phyloP scores from a whole-genome alignment of 768 basidiomycete species.

The Nidularia sp. region DNA sequence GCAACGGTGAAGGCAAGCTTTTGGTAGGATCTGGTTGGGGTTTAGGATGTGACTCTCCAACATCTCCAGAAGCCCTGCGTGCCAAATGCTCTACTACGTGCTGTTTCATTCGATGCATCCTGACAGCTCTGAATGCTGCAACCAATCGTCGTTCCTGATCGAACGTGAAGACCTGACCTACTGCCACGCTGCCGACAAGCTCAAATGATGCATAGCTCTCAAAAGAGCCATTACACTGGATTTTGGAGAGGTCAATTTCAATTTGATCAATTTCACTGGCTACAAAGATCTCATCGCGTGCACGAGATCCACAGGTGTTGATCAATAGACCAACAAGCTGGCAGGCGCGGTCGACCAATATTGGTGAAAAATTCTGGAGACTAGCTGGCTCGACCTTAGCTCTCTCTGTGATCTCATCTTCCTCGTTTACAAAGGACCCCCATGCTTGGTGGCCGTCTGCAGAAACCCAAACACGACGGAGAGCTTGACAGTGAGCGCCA shows the following conservation, averaged over 20 bases:
- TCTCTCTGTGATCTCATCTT: background rate
- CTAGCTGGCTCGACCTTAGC: background rate
- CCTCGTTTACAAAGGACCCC: background rate
- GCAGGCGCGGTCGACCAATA: conserved; percentile 1
- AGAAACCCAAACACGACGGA: conserved; percentile 3
- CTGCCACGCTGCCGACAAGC: background rate
- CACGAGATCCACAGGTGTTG: conserved; percentile 1
- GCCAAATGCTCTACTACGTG: too few relatives aligned
- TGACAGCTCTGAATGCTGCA: background rate
- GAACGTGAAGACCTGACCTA: conserved; percentile 5
- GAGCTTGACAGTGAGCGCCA: conserved; percentile 2
- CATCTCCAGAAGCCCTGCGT: too few relatives aligned
- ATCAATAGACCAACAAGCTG: conserved; percentile 3
- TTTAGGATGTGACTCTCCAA: too few relatives aligned
- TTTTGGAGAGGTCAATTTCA: background rate
- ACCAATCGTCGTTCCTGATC: background rate
- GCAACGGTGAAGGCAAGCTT: too few relatives aligned
- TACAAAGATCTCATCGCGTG: conserved; percentile 1
- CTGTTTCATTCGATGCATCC: conserved; percentile 1
- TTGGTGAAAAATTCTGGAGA: conserved; percentile 2
- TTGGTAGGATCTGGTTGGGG: too few relatives aligned
- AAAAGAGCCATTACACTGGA: background rate
- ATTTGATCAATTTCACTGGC: conserved; percentile 1
- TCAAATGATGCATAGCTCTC: conserved; percentile 4
- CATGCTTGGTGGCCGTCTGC: conserved; percentile 3